These are phyloP conservation scores for Saturnispora saitoi DNA, from an alignment of 805 yeast species.

Conservation along the genomic window DNA sequence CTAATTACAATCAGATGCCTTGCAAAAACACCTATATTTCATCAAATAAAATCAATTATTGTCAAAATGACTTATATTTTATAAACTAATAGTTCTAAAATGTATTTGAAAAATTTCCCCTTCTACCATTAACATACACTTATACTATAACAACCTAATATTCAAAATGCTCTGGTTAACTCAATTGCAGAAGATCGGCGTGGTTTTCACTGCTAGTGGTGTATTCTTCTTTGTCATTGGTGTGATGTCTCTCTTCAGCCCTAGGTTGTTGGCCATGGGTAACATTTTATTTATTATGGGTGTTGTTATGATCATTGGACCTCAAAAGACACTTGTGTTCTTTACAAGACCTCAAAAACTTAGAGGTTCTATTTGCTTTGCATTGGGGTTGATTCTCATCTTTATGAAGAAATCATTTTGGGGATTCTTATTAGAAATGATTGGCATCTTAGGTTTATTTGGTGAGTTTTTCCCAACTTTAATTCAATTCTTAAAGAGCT, in stretches of 20 bases:
- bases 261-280: conserved; percentile 84
- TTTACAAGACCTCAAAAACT: conserved; percentile 82
- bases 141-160: background rate
- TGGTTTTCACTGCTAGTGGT: conserved; percentile 84
- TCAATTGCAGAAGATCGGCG: conserved; percentile 80
- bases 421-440: conserved; percentile 76
- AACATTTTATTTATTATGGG: conserved; percentile 79
- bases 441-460: conserved; percentile 86
- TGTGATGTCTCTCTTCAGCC: conserved; percentile 75
- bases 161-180: conserved; percentile 56
- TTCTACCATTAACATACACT: background rate
- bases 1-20: no score
- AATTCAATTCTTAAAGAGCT: conserved; percentile 73
- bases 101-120: background rate
- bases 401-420: conserved; percentile 66
- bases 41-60: background rate
- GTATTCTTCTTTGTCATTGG: conserved; percentile 74
- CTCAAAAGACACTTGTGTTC: conserved; percentile 70
- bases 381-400: conserved; percentile 66
- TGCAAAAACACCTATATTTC: background rate
- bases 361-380: conserved; percentile 78
- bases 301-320: conserved; percentile 76
- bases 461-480: conserved; percentile 89
- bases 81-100: background rate
- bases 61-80: background rate